phyloP scores from a whole-genome alignment of 495 filamentous ascomycete genomes.

The Niebla homalea region DNA sequence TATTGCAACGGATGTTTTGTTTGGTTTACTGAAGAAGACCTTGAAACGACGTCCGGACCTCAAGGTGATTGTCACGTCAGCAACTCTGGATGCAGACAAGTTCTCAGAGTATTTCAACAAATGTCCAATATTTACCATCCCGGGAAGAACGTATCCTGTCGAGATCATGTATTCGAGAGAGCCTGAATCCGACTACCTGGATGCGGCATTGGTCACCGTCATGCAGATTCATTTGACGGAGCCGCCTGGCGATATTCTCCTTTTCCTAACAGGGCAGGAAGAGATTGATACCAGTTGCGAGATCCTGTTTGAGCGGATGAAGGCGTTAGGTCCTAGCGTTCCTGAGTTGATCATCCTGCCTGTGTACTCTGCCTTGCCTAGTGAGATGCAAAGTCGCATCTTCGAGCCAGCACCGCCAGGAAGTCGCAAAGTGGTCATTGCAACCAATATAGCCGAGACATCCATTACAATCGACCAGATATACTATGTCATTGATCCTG shows the following conservation, averaged over 20 bases:
- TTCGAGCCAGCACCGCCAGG: conserved; percentile 89
- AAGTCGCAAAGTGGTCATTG: conserved; percentile 88
- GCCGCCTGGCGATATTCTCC: conserved; percentile 76
- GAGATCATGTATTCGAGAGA: conserved; percentile 90
- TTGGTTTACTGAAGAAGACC: conserved; percentile 89
- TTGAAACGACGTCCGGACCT: conserved; percentile 74
- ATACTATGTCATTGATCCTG: conserved; percentile 94
- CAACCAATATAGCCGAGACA: conserved; percentile 97
- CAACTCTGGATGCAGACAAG: conserved; percentile 93
- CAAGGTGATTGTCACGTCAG: conserved; percentile 89
- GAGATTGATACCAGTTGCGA: conserved; percentile 96
- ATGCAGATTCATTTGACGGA: conserved; percentile 98
- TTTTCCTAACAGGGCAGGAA: conserved; percentile 95
- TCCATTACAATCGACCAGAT: conserved; percentile 96
- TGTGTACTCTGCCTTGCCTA: conserved; percentile 84
- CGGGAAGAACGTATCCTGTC: conserved; percentile 86
- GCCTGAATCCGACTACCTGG: conserved; percentile 91
- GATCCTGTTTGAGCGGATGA: conserved; percentile 89
- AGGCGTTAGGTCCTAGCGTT: conserved; percentile 77
- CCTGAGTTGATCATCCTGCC: conserved; percentile 88
- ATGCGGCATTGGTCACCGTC: conserved; percentile 86
- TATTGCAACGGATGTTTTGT: conserved; percentile 89
- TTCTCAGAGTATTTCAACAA: conserved; percentile 92
- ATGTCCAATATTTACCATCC: conserved; percentile 92
- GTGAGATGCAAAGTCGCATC: conserved; percentile 85